phyloP scores from a whole-genome alignment of 192 early-diverging fungal genomes.

The Entomortierella parvispora region DNA sequence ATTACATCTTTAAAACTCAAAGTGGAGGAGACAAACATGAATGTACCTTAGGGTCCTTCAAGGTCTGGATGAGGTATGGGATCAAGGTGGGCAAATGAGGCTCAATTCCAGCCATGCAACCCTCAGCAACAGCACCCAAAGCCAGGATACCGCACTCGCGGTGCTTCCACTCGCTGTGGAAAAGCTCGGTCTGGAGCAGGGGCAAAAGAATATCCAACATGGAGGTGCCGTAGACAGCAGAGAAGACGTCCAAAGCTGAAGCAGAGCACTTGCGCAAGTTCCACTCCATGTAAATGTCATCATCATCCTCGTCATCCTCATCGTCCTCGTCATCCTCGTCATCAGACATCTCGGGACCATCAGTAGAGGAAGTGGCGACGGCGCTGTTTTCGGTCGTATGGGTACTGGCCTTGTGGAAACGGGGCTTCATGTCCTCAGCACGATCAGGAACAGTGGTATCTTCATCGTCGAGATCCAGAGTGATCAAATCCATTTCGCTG shows the following conservation, averaged over 20 bases:
- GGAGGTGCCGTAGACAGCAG: constrained; percentile 87
- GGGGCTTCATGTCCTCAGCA: constrained; percentile 94
- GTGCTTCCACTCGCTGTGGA: constrained; percentile 87
- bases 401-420: constrained; percentile 85
- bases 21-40: too few relatives aligned
- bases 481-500: constrained; percentile 88
- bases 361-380: constrained; percentile 37
- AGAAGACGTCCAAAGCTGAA: constrained; percentile 93
- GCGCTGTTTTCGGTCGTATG: constrained; percentile 75
- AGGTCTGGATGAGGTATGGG: constrained; percentile 83
- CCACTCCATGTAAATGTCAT: constrained; percentile 92
- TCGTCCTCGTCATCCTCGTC: constrained; percentile 84
- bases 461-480: constrained; percentile 83
- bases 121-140: constrained; percentile 97
- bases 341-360: constrained; percentile 18
- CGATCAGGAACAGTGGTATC: constrained; percentile 90
- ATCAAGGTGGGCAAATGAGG: constrained; percentile 88
- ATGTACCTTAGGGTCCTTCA: constrained; percentile 81
- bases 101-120: constrained; percentile 90
- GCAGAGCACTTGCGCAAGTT: constrained; percentile 98
- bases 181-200: constrained; percentile 83
- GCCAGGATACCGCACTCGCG: constrained; percentile 97
- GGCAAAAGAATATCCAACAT: constrained; percentile 90
- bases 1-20: too few relatives aligned
- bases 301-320: constrained; percentile 88